phyloP scores from a whole-genome alignment of 257 asterid species.

The Leonotis leonurus region DNA sequence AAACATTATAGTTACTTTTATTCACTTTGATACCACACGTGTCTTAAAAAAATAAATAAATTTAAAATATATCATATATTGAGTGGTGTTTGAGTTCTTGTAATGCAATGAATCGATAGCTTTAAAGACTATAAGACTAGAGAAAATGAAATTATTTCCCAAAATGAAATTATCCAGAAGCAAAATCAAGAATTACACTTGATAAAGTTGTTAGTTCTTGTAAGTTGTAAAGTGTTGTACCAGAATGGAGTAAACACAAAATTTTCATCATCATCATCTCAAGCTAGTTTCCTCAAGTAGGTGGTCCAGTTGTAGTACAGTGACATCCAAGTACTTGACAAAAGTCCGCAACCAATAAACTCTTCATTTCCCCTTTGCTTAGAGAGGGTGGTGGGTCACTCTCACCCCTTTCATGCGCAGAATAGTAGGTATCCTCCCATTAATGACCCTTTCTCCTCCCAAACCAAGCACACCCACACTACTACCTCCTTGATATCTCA shows the following conservation, averaged over 20 bases:
- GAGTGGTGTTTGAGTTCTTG: too few relatives aligned
- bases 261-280: background rate
- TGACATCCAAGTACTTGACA: background rate
- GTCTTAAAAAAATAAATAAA: too few relatives aligned
- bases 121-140: too few relatives aligned
- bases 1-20: too few relatives aligned
- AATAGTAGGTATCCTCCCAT: constrained; percentile 23
- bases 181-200: background rate
- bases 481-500: constrained; percentile 11
- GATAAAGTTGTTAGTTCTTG: background rate
- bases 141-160: too few relatives aligned
- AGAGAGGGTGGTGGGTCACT: constrained; percentile 32
- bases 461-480: constrained; percentile 1
- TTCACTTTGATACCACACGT: too few relatives aligned
- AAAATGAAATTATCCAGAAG: too few relatives aligned
- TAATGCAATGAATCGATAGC: too few relatives aligned
- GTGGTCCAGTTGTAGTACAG: background rate
- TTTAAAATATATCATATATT: too few relatives aligned
- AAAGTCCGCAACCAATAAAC: constrained; percentile 1
- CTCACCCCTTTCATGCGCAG: constrained; percentile 17
- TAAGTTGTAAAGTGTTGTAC: too few relatives aligned
- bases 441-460: constrained; percentile 10
- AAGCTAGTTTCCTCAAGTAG: background rate
- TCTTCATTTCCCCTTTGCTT: background rate
- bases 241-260: background rate